phyloP scores from a whole-genome alignment of 139 green algal genomes.

The Chlorella sp. region DNA sequence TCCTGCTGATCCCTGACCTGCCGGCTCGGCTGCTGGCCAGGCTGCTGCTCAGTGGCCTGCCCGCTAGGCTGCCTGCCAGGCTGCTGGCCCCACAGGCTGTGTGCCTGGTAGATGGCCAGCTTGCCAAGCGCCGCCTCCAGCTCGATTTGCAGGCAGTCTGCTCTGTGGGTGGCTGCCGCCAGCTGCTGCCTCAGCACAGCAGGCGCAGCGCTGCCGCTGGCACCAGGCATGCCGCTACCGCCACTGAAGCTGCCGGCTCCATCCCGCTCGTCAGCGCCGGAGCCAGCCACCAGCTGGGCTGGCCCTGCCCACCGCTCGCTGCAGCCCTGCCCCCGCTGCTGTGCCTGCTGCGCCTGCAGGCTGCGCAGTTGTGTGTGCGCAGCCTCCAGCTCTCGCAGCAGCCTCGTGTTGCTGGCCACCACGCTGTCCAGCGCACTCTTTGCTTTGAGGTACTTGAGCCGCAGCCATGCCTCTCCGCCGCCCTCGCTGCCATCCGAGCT shows the following conservation, averaged over 20 bases:
- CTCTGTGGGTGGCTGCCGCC: background rate
- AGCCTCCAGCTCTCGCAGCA: conserved; percentile 18
- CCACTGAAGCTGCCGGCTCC: background rate
- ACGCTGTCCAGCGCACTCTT: conserved; percentile 10
- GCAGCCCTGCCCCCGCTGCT: background rate
- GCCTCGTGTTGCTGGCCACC: background rate
- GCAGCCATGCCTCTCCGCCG: background rate
- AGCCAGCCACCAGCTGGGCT: no score
- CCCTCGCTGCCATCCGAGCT: background rate
- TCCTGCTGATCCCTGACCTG: background rate
- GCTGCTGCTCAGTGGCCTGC: background rate
- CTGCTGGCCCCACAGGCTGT: conserved; percentile 4
- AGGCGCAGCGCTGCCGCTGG: background rate
- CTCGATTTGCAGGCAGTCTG: conserved; percentile 19
- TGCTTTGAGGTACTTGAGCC: conserved; percentile 20
- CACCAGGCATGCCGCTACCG: no score
- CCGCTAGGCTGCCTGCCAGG: background rate
- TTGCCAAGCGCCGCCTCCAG: conserved; percentile 16
- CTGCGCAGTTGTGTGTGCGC: background rate
- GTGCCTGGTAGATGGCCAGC: conserved; percentile 12
- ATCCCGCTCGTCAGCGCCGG: background rate
- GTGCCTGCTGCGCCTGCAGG: conserved; percentile 2
- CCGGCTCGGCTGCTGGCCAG: background rate
- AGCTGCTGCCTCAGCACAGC: conserved; percentile 21
- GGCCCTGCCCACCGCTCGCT: no score